Evolutionary conservation across 768 basidiomycete genomes (phyloP).

Genomic region (Pleurotus pulmonarius): DNA sequence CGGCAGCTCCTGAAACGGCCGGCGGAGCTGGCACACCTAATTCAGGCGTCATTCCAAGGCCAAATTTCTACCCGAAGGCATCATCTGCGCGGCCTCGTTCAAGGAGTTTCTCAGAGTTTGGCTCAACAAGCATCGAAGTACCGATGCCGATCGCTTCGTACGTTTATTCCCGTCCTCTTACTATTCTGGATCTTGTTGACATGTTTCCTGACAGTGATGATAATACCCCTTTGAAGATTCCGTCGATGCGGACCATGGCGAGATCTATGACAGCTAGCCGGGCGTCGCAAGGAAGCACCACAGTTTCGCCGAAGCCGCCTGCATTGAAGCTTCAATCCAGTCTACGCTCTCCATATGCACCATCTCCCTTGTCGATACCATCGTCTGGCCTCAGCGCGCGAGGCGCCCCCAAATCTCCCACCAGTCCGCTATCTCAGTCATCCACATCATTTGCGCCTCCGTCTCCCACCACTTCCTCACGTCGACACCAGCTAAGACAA

Average conservation of each 20-base stretch:
- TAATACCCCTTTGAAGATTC: slow-evolving; percentile 15
- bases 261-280: slow-evolving; percentile 11
- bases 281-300: slow-evolving; percentile 9
- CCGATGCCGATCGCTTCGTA: slow-evolving; percentile 20
- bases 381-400: slow-evolving; percentile 26
- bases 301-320: slow-evolving; percentile 13
- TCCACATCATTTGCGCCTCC: slow-evolving; percentile 12
- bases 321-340: slow-evolving; percentile 16
- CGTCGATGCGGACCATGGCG: slow-evolving; percentile 11
- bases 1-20: too few relatives aligned
- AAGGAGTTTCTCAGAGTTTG: slow-evolving; percentile 75
- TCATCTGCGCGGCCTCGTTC: slow-evolving; percentile 59
- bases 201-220: slow-evolving; percentile 19
- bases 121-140: slow-evolving; percentile 30
- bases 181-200: not conserved
- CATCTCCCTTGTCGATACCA: slow-evolving; percentile 41
- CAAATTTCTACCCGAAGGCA: slow-evolving; percentile 62
- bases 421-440: slow-evolving; percentile 32
- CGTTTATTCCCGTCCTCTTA: slow-evolving; percentile 21
- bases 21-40: too few relatives aligned
- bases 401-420: slow-evolving; percentile 24
- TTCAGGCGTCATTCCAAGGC: slow-evolving; percentile 41
- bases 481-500: slow-evolving; percentile 22
- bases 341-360: slow-evolving; percentile 27
- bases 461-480: slow-evolving; percentile 18